Evolutionary conservation across 371 early-diverging fungal species (phyloP).

Genomic region (Circinella minor): DNA sequence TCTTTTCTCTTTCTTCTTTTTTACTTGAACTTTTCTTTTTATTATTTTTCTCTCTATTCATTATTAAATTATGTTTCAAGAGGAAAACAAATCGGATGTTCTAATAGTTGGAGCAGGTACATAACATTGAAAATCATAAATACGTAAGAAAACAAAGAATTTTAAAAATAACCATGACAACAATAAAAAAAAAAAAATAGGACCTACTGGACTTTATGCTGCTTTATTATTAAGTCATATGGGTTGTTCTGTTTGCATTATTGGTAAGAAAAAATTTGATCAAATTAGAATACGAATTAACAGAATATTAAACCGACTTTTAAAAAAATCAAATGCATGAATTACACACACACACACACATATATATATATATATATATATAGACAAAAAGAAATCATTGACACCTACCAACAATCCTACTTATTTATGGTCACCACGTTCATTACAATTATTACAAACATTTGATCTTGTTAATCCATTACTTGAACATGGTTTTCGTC

Average conservation of each 20-base stretch:
- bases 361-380: no score
- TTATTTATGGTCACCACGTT: slow-evolving; percentile 41
- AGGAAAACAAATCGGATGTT: slow-evolving; percentile 33
- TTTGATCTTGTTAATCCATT: slow-evolving; percentile 29
- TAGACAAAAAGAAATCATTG: slow-evolving; percentile 5
- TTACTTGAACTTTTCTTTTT: neutral
- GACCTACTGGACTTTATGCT: slow-evolving; percentile 44
- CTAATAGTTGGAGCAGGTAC: slow-evolving; percentile 48
- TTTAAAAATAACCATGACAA: neutral
- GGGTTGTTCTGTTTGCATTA: slow-evolving; percentile 37
- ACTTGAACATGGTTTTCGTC: slow-evolving; percentile 28
- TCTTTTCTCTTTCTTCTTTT: neutral
- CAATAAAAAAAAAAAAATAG: slow-evolving; percentile 19
- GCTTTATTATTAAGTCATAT: slow-evolving; percentile 42
- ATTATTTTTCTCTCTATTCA: no score
- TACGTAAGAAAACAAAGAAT: slow-evolving; percentile 5
- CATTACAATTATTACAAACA: slow-evolving; percentile 37
- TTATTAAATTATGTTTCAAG: neutral
- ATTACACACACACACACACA: no score
- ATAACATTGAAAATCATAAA: neutral
- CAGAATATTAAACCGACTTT: no score
- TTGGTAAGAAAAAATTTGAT: slow-evolving; percentile 22
- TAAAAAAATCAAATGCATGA: no score
- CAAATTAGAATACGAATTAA: no score
- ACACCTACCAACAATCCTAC: slow-evolving; percentile 13